Percentiles rank a stretch among this genome's conserved stretches.
These are phyloP conservation scores for Geranium rotundifolium DNA, from an alignment of 345 rosid species.

Conservation along the genomic window DNA sequence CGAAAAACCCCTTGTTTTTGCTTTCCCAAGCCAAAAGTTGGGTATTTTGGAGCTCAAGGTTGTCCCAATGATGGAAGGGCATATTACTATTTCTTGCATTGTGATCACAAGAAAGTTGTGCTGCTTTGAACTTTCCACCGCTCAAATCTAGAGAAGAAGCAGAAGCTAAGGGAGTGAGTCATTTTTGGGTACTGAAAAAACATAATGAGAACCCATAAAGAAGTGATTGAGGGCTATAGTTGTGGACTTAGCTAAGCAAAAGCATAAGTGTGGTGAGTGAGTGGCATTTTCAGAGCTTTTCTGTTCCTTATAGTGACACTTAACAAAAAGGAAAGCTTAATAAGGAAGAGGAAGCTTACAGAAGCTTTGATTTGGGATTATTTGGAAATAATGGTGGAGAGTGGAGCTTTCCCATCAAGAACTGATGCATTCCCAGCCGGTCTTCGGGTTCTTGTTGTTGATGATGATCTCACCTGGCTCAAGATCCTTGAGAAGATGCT, in stretches of 20 bases:
- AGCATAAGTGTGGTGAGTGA: background rate
- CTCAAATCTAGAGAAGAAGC: too few species aligned
- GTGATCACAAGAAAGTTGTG: too few species aligned
- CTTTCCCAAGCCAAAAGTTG: too few species aligned
- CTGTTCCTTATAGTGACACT: background rate
- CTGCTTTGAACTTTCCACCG: too few species aligned
- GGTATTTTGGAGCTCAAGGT: background rate
- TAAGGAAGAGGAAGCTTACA: background rate
- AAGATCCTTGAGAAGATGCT: conserved; percentile 99
- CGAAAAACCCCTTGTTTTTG: too few species aligned
- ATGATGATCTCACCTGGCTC: conserved; percentile 91
- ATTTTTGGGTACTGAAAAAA: too few species aligned
- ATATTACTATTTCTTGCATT: background rate
- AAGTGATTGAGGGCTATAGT: too few species aligned
- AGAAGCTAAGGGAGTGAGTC: too few species aligned
- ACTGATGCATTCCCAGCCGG: conserved; percentile 60
- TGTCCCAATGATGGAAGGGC: background rate
- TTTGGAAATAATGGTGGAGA: conserved; percentile 27
- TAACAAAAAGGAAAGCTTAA: too few species aligned
- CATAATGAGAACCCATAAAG: too few species aligned
- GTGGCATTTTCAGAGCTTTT: background rate
- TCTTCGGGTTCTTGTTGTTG: conserved; percentile 91
- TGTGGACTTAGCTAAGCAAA: background rate
- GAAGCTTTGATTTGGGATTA: background rate
- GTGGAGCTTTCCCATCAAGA: conserved; percentile 58